Evolutionary conservation across 2,329 filamentous ascomycete species (phyloP), one percentile per base, ranked within the genome.

Genomic region (Scopulariopsis brevicaulis): DNA sequence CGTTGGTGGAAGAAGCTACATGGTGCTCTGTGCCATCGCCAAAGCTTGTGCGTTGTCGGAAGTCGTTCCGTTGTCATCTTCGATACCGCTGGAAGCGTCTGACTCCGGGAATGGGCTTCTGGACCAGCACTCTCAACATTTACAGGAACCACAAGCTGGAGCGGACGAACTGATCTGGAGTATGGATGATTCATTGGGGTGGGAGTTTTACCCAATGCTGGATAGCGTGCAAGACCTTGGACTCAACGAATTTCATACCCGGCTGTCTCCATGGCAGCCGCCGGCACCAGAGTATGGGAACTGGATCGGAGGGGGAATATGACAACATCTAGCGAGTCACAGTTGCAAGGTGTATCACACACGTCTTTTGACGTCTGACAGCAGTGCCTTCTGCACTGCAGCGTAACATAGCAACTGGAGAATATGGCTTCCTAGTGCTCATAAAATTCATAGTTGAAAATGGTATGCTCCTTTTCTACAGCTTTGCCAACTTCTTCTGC

Each of bases 401-500:
- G n/a, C n/a, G n/a, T n/a, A n/a, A n/a, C n/a, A n/a, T n/a, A n/a
- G n/a, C n/a, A n/a, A n/a, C n/a, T n/a, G n/a, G n/a, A n/a, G n/a
- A n/a, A 32, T 32, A 32, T 32, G 8, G 8, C 28, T 4, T 32
- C 4, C 28, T 32, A 32, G 4, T 8, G 4, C 37, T 40, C 11
- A 4, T 40, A 40, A 7, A 40, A 40, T 40, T 40, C 12, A 12
- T 7, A 40, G 5, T 6, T 14, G 37, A 32, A 18, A 24, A 25
- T 53, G 14, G 15, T 32, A 22, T 15, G 18, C 22, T 52, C 25
- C 48, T 18, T 28, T 10, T 35, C 32, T 43, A 55, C 28, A 37
- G 22, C 22, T 55, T 55, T n/a, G 53, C 53, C 15, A 55, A 22
- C 53, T 55, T 55, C 53, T 55, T 55, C 32, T 35, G 28, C 32